Evolutionary conservation across 192 early-diverging fungal genomes (phyloP), one percentile per base, ranked within the genome.

Genomic region (Coemansia sp.): DNA sequence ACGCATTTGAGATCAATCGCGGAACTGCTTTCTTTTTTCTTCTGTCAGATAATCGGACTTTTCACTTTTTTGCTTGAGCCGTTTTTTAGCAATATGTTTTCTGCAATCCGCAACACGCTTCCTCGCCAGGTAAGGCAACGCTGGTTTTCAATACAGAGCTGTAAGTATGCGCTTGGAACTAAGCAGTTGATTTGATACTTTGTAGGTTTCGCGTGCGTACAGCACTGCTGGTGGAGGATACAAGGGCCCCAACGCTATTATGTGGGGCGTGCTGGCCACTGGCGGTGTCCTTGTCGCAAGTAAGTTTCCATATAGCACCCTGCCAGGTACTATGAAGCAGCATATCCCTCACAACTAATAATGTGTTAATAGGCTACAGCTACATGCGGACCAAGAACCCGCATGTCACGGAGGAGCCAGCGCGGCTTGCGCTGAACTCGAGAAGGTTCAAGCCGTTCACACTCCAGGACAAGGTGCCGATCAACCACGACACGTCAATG

Each of bases 401-500:
- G 15, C 55, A 59, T 29, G 54, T 45, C 25, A 47, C 3, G 12
- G 22, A 12, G 2, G 56, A 21, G 38, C 65, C 71, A 9, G 70
- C 52, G 37, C 60, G 64, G 15, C 64, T 41, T 39, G 79, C 70
- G 2, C 75, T 82, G 49, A 69, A 84, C 41, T 69, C 74, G 22
- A 67, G 53, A n/a, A 70, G 67, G 60, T 84, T 84, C 62, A 43
- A 64, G 1, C 41, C 56, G 24, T 84, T 84, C 60, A 81, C 57
- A 51, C 79, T 84, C 39, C 57, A 67, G 69, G 75, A 72, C 54
- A 55, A 63, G 37, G 50, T 84, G 50, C 81, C 82, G 6, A 83
- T 94, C 70, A 91, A 88, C 69, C 84, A 92, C 72, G 85, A 92
- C 67, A 89, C 89, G 29, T 78, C 76, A 0, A 58, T 76, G 38